Conservation (phyloP, 805 yeast genomes). For the Saccharomycopsis javanensis region DNA sequence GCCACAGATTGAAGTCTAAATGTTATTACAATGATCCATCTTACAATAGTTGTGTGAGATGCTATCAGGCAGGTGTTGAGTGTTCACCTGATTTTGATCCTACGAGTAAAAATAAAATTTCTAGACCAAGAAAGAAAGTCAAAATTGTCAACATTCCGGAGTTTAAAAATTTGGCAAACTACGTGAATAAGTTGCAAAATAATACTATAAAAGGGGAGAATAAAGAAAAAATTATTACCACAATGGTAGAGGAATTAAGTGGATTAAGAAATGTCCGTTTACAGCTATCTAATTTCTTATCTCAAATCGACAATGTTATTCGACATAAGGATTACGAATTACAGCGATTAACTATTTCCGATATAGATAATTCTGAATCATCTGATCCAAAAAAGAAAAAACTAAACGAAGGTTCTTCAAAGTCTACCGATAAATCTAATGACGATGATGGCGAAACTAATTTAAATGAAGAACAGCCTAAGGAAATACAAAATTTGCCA, state of each 20-base stretch:
- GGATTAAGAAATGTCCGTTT: slow-evolving; percentile 11
- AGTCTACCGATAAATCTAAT: slow-evolving; percentile 28
- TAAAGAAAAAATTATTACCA: background rate
- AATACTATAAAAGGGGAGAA: background rate
- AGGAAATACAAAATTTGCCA: slow-evolving; percentile 4
- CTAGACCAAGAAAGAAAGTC: slow-evolving; percentile 28
- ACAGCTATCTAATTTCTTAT: slow-evolving; percentile 14
- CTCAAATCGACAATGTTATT: slow-evolving; percentile 17
- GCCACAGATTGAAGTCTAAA: slow-evolving; percentile 43
- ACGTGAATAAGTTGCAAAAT: slow-evolving; percentile 8
- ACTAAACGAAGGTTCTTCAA: background rate
- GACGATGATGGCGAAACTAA: slow-evolving; percentile 10
- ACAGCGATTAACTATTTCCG: background rate
- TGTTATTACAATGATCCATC: slow-evolving; percentile 42
- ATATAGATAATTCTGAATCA: background rate
- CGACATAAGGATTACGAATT: slow-evolving; percentile 10
- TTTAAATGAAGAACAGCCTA: slow-evolving; percentile 18
- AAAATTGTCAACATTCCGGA: slow-evolving; percentile 20
- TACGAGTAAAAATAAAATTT: slow-evolving; percentile 32
- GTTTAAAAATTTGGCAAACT: slow-evolving; percentile 11
- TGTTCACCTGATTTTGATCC: slow-evolving; percentile 46
- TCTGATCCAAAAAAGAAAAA: slow-evolving; percentile 23
- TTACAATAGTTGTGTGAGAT: slow-evolving; percentile 35
- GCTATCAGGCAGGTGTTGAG: slow-evolving; percentile 33
- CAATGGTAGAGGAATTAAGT: slow-evolving; percentile 8